A percentile compares a stretch with the other conserved stretches of the same genome.
Evolutionary conservation across 2,329 filamentous ascomycete genomes (phyloP).

Genomic region (Fusarium fujikuroi): DNA sequence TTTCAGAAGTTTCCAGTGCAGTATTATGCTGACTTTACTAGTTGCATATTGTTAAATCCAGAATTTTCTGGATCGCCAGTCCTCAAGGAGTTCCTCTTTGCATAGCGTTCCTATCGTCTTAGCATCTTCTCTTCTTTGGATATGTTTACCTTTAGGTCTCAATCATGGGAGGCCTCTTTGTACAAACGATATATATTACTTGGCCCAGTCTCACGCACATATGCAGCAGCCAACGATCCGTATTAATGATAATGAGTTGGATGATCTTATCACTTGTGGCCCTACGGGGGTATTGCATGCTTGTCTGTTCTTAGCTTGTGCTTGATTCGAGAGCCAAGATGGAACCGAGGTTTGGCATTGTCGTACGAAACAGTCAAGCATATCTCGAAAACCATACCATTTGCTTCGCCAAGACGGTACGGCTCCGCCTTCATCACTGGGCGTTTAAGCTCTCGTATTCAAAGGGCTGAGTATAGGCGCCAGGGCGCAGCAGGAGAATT

Average conservation of each 20-base stretch:
- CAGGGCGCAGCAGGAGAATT: neutral
- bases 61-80: slow-evolving; percentile 94
- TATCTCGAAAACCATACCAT: neutral
- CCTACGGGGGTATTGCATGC: neutral
- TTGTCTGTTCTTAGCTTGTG: neutral
- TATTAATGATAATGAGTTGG: slow-evolving; percentile 46
- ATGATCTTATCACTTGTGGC: slow-evolving; percentile 23
- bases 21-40: slow-evolving; percentile 51
- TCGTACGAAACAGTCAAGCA: neutral
- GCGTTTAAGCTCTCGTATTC: slow-evolving; percentile 6
- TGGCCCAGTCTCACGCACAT: slow-evolving; percentile 23
- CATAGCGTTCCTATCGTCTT: slow-evolving; percentile 49
- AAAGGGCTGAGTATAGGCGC: slow-evolving; percentile 6
- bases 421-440: slow-evolving; percentile 9
- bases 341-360: slow-evolving; percentile 4
- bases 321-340: slow-evolving; percentile 3
- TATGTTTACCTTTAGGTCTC: slow-evolving; percentile 32
- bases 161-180: slow-evolving; percentile 31
- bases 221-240: slow-evolving; percentile 26
- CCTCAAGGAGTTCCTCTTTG: slow-evolving; percentile 89
- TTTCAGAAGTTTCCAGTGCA: neutral
- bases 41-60: slow-evolving; percentile 90
- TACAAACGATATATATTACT: slow-evolving; percentile 37
- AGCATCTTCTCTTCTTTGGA: slow-evolving; percentile 35
- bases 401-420: slow-evolving; percentile 19